Percentiles rank a stretch among this genome's conserved stretches.
Evolutionary conservation across 2,329 filamentous ascomycete species (phyloP).

Genomic region (Paraphaeosphaeria sporulosa): DNA sequence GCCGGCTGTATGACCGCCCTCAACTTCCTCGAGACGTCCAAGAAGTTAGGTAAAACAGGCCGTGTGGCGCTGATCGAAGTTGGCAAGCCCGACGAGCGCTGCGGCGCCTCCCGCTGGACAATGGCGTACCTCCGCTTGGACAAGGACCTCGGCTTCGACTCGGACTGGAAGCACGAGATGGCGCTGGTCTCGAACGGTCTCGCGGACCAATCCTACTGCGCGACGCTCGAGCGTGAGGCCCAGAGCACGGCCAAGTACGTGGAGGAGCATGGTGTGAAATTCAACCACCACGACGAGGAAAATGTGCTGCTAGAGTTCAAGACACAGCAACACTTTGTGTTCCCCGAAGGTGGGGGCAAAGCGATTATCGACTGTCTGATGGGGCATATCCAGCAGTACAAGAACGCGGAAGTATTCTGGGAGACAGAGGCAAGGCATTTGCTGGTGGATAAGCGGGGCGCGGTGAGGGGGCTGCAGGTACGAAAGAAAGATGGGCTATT

Average conservation of each 20-base stretch:
- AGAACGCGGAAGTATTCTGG: slow-evolving; percentile 47
- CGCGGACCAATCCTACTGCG: slow-evolving; percentile 51
- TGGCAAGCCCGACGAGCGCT: slow-evolving; percentile 50
- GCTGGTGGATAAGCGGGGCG: slow-evolving; percentile 43
- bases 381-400: slow-evolving; percentile 44
- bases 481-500: slow-evolving; percentile 47
- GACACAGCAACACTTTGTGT: slow-evolving; percentile 51
- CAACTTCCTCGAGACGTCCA: slow-evolving; percentile 52
- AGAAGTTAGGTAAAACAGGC: slow-evolving; percentile 42
- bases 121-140: slow-evolving; percentile 54
- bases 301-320: slow-evolving; percentile 53
- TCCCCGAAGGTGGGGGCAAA: slow-evolving; percentile 50
- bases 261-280: slow-evolving; percentile 45
- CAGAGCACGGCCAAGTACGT: slow-evolving; percentile 49
- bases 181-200: slow-evolving; percentile 47
- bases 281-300: slow-evolving; percentile 50
- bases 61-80: slow-evolving; percentile 52
- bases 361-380: slow-evolving; percentile 50
- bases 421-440: slow-evolving; percentile 49
- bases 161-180: slow-evolving; percentile 48
- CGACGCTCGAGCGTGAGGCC: slow-evolving; percentile 49
- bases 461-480: slow-evolving; percentile 48
- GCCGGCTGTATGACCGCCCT: slow-evolving; percentile 51
- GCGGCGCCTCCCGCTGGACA: slow-evolving; percentile 52
- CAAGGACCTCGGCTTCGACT: slow-evolving; percentile 47